Evolutionary conservation across 345 rosid species (phyloP), one percentile per base, ranked within the genome.

Genomic region (Citrus medica): DNA sequence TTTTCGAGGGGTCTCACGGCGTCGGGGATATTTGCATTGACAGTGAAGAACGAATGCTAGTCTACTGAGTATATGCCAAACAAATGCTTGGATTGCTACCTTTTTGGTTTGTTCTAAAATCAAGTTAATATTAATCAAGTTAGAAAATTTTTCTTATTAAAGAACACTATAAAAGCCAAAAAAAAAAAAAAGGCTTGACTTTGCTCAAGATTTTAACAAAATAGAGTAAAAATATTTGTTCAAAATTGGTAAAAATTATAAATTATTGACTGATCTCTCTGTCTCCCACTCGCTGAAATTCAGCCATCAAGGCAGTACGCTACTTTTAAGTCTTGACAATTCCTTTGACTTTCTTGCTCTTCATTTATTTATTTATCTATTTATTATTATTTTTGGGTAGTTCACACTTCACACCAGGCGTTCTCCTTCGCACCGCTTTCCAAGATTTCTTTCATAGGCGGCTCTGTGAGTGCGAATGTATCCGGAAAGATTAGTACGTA

Each of bases 1-100:
- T 32, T 4, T 32, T 32, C 33, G 33, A 32, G 33, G 5, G 33
- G 33, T 32, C 33, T 32, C 5, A 5, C 33, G 5, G 33, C 5
- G 5, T 4, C 0, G 0, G 33, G 33, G 32, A 5, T 5, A 32
- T 32, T 32, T 32, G 33, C 0, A 32, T 32, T 32, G 5, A 32
- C 33, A 32, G 33, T 4, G 5, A 32, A 0, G 0, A 32, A 32
- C 0, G 4, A 32, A 32, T 32, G 4, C 0, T 32, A 32, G 0
- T 32, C 33, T 32, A 32, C 33, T n/a, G 33, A 32, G 33, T 32
- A 32, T 5, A 3, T 32, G 5, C 33, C 5, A 32, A 32, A 32
- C 33, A 32, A 32, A 32, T 4, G 0, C 0, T 32, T 32, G 33
- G 0, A 32, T 32, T 32, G 5, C 33, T 32, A 32, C 33, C 33